phyloP scores from a whole-genome alignment of 2,329 filamentous ascomycete species.

The Zopfia rhizophila region DNA sequence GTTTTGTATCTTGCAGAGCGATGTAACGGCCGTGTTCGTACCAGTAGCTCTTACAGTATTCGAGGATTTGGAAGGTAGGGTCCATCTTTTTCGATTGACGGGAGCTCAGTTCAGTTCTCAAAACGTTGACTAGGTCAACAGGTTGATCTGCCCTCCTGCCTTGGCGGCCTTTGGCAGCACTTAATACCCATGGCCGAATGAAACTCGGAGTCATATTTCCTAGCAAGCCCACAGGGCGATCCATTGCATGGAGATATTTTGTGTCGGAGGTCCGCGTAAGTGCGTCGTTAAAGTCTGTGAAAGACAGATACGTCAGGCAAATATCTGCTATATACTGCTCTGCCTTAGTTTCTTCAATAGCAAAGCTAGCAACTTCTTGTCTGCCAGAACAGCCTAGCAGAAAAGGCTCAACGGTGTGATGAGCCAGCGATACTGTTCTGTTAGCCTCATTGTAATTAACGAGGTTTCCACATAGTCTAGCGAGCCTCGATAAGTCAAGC shows the following conservation, averaged over 20 bases:
- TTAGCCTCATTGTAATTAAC: conserved; percentile 23
- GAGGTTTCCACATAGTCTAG: conserved; percentile 28
- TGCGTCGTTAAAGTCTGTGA: conserved; percentile 31
- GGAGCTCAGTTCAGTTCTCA: conserved; percentile 23
- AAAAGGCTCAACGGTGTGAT: conserved; percentile 29
- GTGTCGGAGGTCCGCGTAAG: conserved; percentile 26
- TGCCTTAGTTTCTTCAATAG: conserved; percentile 18
- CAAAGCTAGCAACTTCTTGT: conserved; percentile 13
- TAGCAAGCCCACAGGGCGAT: conserved; percentile 11
- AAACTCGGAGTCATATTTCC: conserved; percentile 15
- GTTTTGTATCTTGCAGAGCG: conserved; percentile 17
- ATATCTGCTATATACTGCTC: conserved; percentile 28
- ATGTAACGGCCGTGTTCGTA: conserved; percentile 24
- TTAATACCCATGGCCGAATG: conserved; percentile 15
- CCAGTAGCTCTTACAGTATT: conserved; percentile 30
- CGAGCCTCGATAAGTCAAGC: conserved; percentile 20
- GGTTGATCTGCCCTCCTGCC: conserved; percentile 12
- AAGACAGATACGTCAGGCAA: conserved; percentile 30
- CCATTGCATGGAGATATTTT: conserved; percentile 15
- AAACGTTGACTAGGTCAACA: conserved; percentile 21
- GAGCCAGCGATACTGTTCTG: conserved; percentile 22
- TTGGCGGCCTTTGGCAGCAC: conserved; percentile 17
- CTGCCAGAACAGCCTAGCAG: conserved; percentile 13
- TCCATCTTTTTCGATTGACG: conserved; percentile 20
- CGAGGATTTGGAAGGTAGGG: conserved; percentile 24